Conservation (phyloP, 306 rosid genomes). For the Corylus heterophylla region DNA sequence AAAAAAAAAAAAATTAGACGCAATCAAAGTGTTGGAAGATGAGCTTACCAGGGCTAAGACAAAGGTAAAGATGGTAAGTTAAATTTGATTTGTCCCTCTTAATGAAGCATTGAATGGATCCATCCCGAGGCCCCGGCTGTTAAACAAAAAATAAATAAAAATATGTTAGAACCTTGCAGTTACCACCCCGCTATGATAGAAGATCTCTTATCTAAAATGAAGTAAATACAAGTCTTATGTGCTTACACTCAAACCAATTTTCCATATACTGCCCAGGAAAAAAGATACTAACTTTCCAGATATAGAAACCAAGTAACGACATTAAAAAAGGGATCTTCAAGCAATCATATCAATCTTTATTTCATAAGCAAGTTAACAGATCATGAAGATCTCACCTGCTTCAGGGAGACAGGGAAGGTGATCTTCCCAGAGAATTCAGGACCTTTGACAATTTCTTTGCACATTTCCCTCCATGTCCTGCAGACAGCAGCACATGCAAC, state of each 20-base stretch:
- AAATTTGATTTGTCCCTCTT: conserved; percentile 90
- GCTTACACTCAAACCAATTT: neutral
- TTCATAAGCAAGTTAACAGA: conserved; percentile 4
- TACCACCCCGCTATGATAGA: neutral
- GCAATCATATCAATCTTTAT: neutral
- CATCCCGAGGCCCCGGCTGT: conserved; percentile 89
- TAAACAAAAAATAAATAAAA: conserved; percentile 11
- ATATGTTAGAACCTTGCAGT: conserved; percentile 4
- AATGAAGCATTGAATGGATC: conserved; percentile 83
- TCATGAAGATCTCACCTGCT: conserved; percentile 59
- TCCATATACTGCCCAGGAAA: neutral
- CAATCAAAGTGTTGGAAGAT: conserved; percentile 18
- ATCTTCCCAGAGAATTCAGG: conserved; percentile 81
- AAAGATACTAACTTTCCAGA: neutral
- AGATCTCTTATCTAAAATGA: neutral
- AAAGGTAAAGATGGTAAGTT: conserved; percentile 82
- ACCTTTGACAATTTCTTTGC: conserved; percentile 73
- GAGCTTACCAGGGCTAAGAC: conserved; percentile 85
- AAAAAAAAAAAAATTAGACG: neutral
- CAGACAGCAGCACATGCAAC: conserved; percentile 88
- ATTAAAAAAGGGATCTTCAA: neutral
- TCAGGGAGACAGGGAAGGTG: conserved; percentile 82
- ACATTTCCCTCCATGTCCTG: conserved; percentile 91
- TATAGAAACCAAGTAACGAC: neutral
- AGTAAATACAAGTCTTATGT: neutral